A percentile compares a stretch with the other conserved stretches of the same genome.
Conservation (phyloP, 2,329 filamentous ascomycete species). For the Torrubiellomyces zombiae region DNA sequence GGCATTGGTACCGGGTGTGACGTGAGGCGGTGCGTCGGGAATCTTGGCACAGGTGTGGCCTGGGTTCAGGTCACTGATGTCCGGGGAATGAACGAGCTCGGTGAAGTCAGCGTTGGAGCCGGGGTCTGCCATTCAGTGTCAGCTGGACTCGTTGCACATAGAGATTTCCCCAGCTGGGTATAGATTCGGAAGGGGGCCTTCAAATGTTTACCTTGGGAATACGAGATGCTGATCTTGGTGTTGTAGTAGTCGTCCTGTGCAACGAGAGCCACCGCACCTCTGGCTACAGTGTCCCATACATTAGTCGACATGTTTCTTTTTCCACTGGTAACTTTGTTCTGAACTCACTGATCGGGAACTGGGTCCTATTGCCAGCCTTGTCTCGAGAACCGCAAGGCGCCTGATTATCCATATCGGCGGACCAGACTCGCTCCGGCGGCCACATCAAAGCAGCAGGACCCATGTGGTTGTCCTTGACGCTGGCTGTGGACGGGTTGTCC, state of each 20-base stretch:
- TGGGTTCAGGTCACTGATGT: constrained; percentile 22
- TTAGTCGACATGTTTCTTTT: constrained; percentile 1
- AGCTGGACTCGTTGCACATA: too few relatives aligned
- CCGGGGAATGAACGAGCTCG: constrained; percentile 16
- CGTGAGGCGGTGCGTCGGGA: constrained; percentile 14
- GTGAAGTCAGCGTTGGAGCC: constrained; percentile 21
- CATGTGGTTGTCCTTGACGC: constrained; percentile 3
- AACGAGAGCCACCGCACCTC: constrained; percentile 31
- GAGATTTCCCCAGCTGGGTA: too few relatives aligned
- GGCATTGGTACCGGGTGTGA: constrained; percentile 23
- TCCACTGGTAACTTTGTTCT: neutral
- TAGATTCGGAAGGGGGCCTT: too few relatives aligned
- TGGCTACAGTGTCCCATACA: constrained; percentile 16
- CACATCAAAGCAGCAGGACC: constrained; percentile 38
- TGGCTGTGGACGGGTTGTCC: constrained; percentile 2
- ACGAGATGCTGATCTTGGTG: constrained; percentile 31
- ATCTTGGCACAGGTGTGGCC: constrained; percentile 29
- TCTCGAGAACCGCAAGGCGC: constrained; percentile 33
- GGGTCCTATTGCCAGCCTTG: constrained; percentile 22
- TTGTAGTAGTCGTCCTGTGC: constrained; percentile 36
- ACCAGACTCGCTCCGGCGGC: constrained; percentile 35
- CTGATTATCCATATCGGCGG: constrained; percentile 29
- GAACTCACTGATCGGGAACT: constrained; percentile 29
- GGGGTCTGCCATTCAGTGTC: constrained; percentile 16
- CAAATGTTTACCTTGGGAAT: constrained; percentile 27